A percentile compares a stretch with the other conserved stretches of the same genome.
These are phyloP conservation scores for Protea cynaroides DNA, from an alignment of 164 flowering plant genomes.

Conservation along the genomic window DNA sequence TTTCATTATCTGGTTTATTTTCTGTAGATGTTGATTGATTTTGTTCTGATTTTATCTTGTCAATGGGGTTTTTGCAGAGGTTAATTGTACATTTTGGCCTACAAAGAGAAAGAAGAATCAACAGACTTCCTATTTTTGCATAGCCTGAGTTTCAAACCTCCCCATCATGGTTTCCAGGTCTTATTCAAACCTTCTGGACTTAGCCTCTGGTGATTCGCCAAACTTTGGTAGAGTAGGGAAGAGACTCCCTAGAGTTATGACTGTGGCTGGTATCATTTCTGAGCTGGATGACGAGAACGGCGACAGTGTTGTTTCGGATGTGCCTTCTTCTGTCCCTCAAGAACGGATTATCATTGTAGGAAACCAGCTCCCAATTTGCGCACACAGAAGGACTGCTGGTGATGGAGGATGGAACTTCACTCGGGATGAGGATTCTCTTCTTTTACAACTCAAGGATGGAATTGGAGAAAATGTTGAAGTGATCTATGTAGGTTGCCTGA, in stretches of 20 bases:
- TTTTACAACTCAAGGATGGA: slow-evolving; percentile 54
- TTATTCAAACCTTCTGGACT: slow-evolving; percentile 80
- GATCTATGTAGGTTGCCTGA: slow-evolving; percentile 48
- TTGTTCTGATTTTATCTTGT: slow-evolving; percentile 6
- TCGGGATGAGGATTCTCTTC: slow-evolving; percentile 63
- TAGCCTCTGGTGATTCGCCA: slow-evolving; percentile 63
- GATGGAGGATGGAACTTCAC: slow-evolving; percentile 49
- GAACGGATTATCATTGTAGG: slow-evolving; percentile 89
- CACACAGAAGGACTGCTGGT: slow-evolving; percentile 37
- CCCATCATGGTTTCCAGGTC: slow-evolving; percentile 79
- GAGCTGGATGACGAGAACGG: slow-evolving; percentile 72
- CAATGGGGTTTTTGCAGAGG: slow-evolving; percentile 10
- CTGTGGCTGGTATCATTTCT: slow-evolving; percentile 71
- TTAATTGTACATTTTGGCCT: slow-evolving; percentile 7
- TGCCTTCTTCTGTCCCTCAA: slow-evolving; percentile 66
- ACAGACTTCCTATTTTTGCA: neutral
- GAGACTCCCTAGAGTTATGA: slow-evolving; percentile 77
- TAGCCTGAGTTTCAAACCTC: neutral
- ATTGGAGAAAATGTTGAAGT: slow-evolving; percentile 55
- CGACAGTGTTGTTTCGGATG: slow-evolving; percentile 70
- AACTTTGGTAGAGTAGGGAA: slow-evolving; percentile 50
- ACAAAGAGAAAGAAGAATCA: slow-evolving; percentile 5
- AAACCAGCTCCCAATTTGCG: slow-evolving; percentile 85
- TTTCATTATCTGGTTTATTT: slow-evolving; percentile 2
- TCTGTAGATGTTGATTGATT: neutral